A percentile compares a stretch with the other conserved stretches of the same genome.
Evolutionary conservation across 2,329 filamentous ascomycete species (phyloP).

Genomic region (Pseudogymnoascus sp.): DNA sequence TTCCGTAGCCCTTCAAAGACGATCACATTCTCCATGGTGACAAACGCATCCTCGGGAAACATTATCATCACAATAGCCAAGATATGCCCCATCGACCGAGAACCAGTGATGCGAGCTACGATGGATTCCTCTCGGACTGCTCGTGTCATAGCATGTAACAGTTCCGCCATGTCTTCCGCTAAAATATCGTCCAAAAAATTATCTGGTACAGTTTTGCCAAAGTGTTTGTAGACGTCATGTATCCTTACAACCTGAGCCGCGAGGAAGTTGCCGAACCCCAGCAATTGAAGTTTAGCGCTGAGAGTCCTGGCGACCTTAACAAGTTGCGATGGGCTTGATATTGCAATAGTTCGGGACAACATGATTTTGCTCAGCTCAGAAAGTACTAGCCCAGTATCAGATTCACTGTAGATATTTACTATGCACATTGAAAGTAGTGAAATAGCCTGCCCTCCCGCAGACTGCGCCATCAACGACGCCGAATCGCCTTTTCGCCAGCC

Average conservation of each 20-base stretch:
- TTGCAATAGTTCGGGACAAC: neutral
- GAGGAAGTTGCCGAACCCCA: neutral
- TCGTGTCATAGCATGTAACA: neutral
- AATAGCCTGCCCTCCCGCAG: neutral
- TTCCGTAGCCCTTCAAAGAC: neutral
- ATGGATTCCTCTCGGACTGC: neutral
- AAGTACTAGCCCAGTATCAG: neutral
- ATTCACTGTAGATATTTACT: neutral
- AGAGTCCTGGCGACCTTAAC: slow-evolving; percentile 10
- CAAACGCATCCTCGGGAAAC: neutral
- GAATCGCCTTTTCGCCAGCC: slow-evolving; percentile 15
- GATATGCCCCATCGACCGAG: neutral
- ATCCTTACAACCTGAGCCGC: neutral
- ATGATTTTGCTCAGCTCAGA: neutral
- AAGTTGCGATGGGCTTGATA: neutral
- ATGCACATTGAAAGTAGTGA: neutral
- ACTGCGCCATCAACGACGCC: slow-evolving; percentile 11
- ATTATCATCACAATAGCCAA: neutral
- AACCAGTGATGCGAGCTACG: neutral
- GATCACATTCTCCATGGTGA: neutral
- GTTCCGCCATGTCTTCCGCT: neutral
- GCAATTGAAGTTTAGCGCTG: neutral
- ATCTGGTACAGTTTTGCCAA: neutral
- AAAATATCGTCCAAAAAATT: neutral
- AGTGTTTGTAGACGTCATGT: neutral